Base-by-base conservation (phyloP, 805 yeast genomes). In the Barnettozyma populi region DNA sequence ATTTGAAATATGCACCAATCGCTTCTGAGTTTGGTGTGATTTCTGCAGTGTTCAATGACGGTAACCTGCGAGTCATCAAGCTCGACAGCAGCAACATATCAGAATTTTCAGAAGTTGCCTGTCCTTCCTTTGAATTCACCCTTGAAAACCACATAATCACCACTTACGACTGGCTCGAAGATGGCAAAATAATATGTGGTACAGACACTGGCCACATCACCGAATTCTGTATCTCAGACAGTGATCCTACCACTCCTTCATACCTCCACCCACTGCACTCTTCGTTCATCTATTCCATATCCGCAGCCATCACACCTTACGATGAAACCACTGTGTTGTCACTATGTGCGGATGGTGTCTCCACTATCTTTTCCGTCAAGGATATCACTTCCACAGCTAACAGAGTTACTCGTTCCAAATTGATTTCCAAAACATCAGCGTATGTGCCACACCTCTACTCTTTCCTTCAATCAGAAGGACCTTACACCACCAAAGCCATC, bases 1-100 rank as follows among this genome's bases (percentile, higher is more conserved):
- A 68, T 43, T 52, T 77, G 31, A 56, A 61, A n/a, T 71, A 73
- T 76, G 54, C 64, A 18, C 70, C 76, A 1, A 47, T 63, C 64
- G 43, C 56, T 46, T 69, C 75, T 59, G 43, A 53, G 2, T 40
- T 74, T 14, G 80, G 80, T 2, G 66, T 74, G 0, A 53, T 82
- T n/a, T 73, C 73, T 5, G 80, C 78, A 10, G 68, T 70, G 0
- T 78, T 79, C 51, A 76, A 77, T 36, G 84, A 80, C 60, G 90
- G 90, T 0, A 60, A 67, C 5, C 60, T 80, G 5, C 79, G 78
- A 47, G 56, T 82, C 5, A 58, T 81, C 16, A 70, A 70, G 42
- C 56, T 80, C 0, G 58, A 59, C 0, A 29, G 47, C 16, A 49
- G 52, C 5, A 18, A 14, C 10, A 50, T 51, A 4, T 7, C 46